Percentiles rank a stretch among this genome's conserved stretches.
Evolutionary conservation across 345 rosid genomes (phyloP).

Genomic region (Erodium maritimum): DNA sequence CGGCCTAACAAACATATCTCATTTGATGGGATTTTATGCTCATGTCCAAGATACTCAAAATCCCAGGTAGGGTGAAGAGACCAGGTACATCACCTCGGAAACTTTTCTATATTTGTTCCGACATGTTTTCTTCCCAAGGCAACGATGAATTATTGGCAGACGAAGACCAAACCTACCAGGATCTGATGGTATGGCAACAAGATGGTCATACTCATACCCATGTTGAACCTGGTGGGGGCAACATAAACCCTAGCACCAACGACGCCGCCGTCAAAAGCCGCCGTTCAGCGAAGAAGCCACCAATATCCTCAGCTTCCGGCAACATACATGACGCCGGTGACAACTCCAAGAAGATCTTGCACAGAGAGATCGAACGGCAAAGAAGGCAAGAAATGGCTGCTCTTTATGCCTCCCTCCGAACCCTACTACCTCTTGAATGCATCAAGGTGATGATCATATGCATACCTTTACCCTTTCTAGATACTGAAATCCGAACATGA

Average conservation of each 20-base stretch:
- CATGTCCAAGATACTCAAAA: not conserved
- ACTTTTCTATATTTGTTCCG: not conserved
- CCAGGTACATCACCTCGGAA: not conserved
- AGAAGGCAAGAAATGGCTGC: conserved; percentile 72
- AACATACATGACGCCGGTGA: not conserved
- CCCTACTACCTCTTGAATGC: conserved; percentile 60
- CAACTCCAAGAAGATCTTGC: conserved; percentile 45
- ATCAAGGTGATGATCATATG: conserved; percentile 30
- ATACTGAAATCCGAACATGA: too few species aligned
- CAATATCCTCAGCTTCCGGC: not conserved
- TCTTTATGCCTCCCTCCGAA: conserved; percentile 44
- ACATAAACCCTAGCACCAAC: too few species aligned
- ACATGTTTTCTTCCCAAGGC: not conserved
- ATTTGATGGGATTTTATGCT: not conserved
- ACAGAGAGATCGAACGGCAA: conserved; percentile 57
- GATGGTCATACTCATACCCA: not conserved
- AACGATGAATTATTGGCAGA: not conserved
- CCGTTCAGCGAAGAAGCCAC: not conserved
- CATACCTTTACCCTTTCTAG: not conserved
- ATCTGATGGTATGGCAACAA: not conserved
- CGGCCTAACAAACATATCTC: not conserved
- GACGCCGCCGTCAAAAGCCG: not conserved
- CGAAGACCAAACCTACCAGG: not conserved
- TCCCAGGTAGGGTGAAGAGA: not conserved
- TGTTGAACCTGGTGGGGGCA: too few species aligned